Evolutionary conservation across 805 yeast genomes (phyloP).

Genomic region (Wickerhamomyces mucosus): DNA sequence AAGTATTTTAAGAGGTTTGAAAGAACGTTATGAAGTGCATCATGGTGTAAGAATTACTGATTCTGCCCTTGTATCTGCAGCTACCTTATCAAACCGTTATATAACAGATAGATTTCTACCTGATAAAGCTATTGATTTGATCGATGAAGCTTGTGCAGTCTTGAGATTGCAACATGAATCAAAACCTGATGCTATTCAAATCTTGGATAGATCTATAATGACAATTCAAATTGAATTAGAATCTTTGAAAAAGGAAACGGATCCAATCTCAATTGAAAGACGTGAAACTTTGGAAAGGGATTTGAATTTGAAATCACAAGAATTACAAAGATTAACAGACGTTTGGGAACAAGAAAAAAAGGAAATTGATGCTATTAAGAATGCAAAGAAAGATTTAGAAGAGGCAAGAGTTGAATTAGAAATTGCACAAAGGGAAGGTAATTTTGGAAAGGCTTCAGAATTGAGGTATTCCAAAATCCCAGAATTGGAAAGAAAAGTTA

Average conservation of each 20-base stretch:
- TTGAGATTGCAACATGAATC: constrained; percentile 92
- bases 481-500: constrained; percentile 54
- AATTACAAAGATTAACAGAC: constrained; percentile 60
- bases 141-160: constrained; percentile 96
- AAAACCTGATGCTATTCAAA: constrained; percentile 89
- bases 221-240: constrained; percentile 93
- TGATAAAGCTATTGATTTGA: constrained; percentile 93
- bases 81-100: constrained; percentile 80
- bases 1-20: constrained; percentile 84
- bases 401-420: constrained; percentile 78
- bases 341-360: constrained; percentile 81
- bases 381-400: constrained; percentile 75
- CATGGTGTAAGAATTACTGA: constrained; percentile 95
- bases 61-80: constrained; percentile 89
- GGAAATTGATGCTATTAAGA: constrained; percentile 69
- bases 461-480: constrained; percentile 86
- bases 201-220: constrained; percentile 80
- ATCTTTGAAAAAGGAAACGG: constrained; percentile 87
- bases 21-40: constrained; percentile 92
- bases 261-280: constrained; percentile 72
- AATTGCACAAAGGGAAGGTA: constrained; percentile 72
- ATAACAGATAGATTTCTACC: constrained; percentile 88
- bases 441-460: constrained; percentile 83
- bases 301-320: constrained; percentile 50
- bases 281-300: constrained; percentile 64